Base-by-base conservation (phyloP, 2,329 filamentous ascomycete genomes). In the Fusarium caatingaense region DNA sequence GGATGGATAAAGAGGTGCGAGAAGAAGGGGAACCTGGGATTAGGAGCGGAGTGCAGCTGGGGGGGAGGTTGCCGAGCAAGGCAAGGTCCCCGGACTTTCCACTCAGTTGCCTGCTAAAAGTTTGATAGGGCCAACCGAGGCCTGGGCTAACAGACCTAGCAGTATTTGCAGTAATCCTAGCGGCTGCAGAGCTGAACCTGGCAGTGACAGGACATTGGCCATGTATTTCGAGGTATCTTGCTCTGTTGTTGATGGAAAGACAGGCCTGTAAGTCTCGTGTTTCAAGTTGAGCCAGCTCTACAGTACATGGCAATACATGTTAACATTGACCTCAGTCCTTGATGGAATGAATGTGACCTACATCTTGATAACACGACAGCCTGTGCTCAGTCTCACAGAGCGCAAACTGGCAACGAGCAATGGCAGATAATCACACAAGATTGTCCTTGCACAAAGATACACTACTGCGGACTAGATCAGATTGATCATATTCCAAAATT, bases 61-160 rank as follows among this genome's bases (percentile, higher is more conserved):
- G 42, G 41, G 23, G 25, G 49, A 34, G 65, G 55, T 60, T 65
- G 44, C 41, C 34, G 54, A 45, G 63, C 63, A 54, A 50, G 55
- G 56, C 55, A 64, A 54, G 46, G 47, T 41, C 68, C 68, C 68
- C 68, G 34, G 68, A 65, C 68, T 60, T 54, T 28, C 54, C 51
- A 56, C 55, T 69, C 44, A 58, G 46, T 55, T 56, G 27, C 42
- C 49, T 60, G 20, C 53, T 57, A 58, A 37, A 37, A 41, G 56
- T 68, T 61, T 71, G 64, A 71, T 71, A 71, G 68, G 68, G 68
- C 68, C 56, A 66, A 71, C 51, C 64, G 68, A 54, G 55, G 51
- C 55, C 51, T 53, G 56, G 56, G 62, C 46, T 53, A 44, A 60
- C 27, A 53, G 37, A 25, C 27, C 32, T 50, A 32, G 47, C 18